phyloP scores from a whole-genome alignment of 176 grass and related monocot genomes.

The Cocos nucifera region DNA sequence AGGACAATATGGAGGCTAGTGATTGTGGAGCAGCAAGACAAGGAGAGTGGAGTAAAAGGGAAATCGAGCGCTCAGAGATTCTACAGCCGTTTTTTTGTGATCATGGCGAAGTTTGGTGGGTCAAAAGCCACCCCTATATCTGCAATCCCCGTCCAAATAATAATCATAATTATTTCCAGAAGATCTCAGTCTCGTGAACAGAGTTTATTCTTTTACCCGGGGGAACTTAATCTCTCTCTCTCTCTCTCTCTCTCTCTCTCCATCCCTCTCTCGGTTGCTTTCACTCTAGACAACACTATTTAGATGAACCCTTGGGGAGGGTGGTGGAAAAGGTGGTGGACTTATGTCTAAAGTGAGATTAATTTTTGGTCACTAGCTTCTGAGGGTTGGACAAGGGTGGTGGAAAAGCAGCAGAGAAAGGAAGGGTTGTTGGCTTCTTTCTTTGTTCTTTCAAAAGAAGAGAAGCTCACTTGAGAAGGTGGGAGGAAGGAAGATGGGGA shows the following conservation, averaged over 20 bases:
- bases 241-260: background rate
- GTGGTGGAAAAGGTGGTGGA: no score
- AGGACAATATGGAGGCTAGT: no score
- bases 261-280: background rate
- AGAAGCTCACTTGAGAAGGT: background rate
- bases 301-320: constrained; percentile 6
- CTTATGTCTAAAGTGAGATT: no score
- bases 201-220: no score
- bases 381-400: no score
- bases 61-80: constrained; percentile 47
- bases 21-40: no score
- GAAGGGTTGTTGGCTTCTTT: no score
- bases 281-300: constrained; percentile 47
- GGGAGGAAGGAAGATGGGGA: constrained; percentile 18
- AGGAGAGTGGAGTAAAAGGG: constrained; percentile 2
- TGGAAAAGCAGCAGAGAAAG: no score
- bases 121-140: constrained; percentile 21
- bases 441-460: background rate
- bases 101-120: constrained; percentile 6
- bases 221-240: background rate
- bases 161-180: constrained; percentile 19
- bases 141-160: background rate
- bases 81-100: constrained; percentile 36
- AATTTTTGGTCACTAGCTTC: no score
- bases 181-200: no score